Evolutionary conservation across 2,329 filamentous ascomycete genomes (phyloP), one percentile per base, ranked within the genome.

Genomic region (Trichoderma polysporum): DNA sequence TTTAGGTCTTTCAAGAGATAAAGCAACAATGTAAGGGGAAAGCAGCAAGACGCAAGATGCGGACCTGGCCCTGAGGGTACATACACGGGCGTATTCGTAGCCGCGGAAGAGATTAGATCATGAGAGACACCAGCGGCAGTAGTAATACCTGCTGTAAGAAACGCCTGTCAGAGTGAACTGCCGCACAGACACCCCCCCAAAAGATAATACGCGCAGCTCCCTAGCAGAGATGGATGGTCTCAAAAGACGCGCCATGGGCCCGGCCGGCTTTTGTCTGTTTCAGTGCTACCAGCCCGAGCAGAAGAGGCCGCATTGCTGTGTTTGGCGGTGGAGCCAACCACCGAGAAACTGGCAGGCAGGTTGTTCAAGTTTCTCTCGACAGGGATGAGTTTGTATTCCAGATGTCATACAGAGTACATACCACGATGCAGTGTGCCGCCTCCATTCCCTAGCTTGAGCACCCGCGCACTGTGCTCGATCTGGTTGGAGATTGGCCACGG

Each of bases 311-410:
- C 56, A 22, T 31, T 58, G 39, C 27, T 13, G 37, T 39, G 39
- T 25, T 22, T 31, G 39, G 27, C 22, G 39, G 33, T 31, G n/a
- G 35, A 17, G 27, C 39, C n/a, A n/a, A n/a, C n/a, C 9, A 19
- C 41, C 41, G 9, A 4, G 8, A 9, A 45, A 19, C 41, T 45
- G n/a, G 39, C 39, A n/a, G 8, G 17, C 39, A n/a, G 39, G 39
- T 3, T 19, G 8, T n/a, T 47, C n/a, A 13, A 13, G 33, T n/a
- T 17, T 37, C 33, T 52, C n/a, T 54, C 8, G 29, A 47, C 60
- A 64, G 49, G 60, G 60, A 56, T 64, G 17, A 27, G 31, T 52
- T 13, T 7, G 10, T 35, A 64, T 64, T 64, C 60, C 29, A 62
- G 33, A 13, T 19, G 19, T 39, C 29, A 47, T 35, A 45, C 41